phyloP scores from a whole-genome alignment of 2,329 filamentous ascomycete genomes.

The Diaporthe sp. region DNA sequence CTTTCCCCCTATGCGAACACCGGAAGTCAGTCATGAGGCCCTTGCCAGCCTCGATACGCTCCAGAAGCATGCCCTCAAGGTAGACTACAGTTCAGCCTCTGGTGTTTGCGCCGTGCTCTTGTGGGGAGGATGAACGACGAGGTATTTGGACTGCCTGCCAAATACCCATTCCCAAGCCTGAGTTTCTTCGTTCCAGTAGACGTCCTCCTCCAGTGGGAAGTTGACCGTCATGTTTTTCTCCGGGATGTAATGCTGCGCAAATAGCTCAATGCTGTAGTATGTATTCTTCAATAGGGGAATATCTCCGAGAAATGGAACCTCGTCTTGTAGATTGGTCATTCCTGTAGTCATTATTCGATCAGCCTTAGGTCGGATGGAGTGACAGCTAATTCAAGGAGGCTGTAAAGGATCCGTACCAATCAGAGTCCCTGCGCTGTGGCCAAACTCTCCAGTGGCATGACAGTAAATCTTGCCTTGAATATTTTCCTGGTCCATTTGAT shows the following conservation, averaged over 20 bases:
- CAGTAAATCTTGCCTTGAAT: slow-evolving; percentile 63
- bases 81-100: slow-evolving; percentile 1
- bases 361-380: slow-evolving; percentile 12
- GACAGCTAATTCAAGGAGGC: neutral
- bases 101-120: neutral
- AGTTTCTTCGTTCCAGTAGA: slow-evolving; percentile 58
- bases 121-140: slow-evolving; percentile 49
- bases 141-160: slow-evolving; percentile 60
- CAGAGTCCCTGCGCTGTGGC: slow-evolving; percentile 62
- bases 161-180: slow-evolving; percentile 63
- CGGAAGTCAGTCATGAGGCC: neutral
- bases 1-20: too few relatives aligned
- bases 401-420: slow-evolving; percentile 53
- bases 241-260: slow-evolving; percentile 60
- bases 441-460: slow-evolving; percentile 65
- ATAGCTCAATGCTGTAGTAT: slow-evolving; percentile 66
- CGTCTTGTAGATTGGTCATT: slow-evolving; percentile 64
- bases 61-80: neutral
- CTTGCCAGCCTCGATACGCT: neutral
- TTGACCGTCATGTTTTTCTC: slow-evolving; percentile 58
- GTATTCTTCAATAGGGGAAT: slow-evolving; percentile 59
- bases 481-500: slow-evolving; percentile 58
- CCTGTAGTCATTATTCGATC: slow-evolving; percentile 47
- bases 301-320: slow-evolving; percentile 62
- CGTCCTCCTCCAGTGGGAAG: slow-evolving; percentile 65